Evolutionary conservation across 2,329 filamentous ascomycete genomes (phyloP), one percentile per base, ranked within the genome.

Genomic region (Nakataea oryzae): DNA sequence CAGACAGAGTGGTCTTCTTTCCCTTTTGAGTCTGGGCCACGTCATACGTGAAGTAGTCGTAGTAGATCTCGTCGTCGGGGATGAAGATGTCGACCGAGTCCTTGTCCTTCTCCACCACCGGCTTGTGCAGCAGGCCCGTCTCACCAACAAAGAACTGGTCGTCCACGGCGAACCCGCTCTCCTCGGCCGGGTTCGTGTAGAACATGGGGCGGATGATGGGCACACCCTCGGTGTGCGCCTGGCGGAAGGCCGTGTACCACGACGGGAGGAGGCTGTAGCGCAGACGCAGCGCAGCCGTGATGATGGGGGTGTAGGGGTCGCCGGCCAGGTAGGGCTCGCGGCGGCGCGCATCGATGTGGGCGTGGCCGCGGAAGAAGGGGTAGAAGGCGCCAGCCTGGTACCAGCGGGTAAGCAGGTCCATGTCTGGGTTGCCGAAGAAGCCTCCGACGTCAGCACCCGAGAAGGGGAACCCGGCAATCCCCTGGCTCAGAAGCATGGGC

Each of bases 371-470:
- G 89, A 97, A 96, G 80, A 97, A 99, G 9, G 95, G 95, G 74
- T 97, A 97, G 80, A 96, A 99, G 62, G 91, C 90, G 65, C 95
- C 95, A 41, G 93, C 86, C 75, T 99, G 95, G 76, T 96, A 99
- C 95, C 95, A 99, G 54, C 95, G 87, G 13, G 90, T 90, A 68
- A 96, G 82, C 27, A 99, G 84, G 64, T 99, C 93, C 70, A 93
- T 93, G 69, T 90, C 90, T 0, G 95, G 95, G 75, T 99, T 97
- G 62, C 95, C 93, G 70, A 99, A 99, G 82, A 99, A 99, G 30
- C 95, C 95, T 63, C 93, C 95, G 59, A 99, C 93, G 76, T 99
- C 95, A 61, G 95, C 95, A 62, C 95, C 95, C 0, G 91, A 86
- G 70, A 97, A 97, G 13, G 95, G 95, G 74, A 90, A 97, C 9